A percentile compares a stretch with the other conserved stretches of the same genome.
Conservation (phyloP, 805 yeast genomes). For the Schwanniomyces sp. region DNA sequence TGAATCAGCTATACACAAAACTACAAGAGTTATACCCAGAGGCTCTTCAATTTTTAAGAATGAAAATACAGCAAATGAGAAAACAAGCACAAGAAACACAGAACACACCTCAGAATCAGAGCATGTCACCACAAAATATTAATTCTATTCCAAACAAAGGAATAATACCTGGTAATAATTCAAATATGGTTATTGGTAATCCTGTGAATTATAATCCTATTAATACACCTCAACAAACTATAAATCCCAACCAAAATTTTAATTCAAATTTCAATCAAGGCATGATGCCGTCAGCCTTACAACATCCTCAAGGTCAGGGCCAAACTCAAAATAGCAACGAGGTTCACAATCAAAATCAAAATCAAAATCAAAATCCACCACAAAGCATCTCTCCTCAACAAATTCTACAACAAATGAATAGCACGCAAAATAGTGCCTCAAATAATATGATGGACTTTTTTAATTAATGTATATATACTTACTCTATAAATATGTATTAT, state of each 20-base stretch:
- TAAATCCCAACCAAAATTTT: constrained; percentile 5
- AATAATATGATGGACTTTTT: constrained; percentile 26
- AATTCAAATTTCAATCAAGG: constrained; percentile 2
- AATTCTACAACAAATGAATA: constrained; percentile 30
- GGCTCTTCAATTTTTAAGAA: constrained; percentile 43
- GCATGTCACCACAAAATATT: neutral
- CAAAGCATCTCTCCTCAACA: constrained; percentile 40
- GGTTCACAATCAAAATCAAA: constrained; percentile 3
- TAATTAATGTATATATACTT: constrained; percentile 8
- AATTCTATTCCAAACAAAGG: neutral
- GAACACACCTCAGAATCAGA: neutral
- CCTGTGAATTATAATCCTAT: neutral
- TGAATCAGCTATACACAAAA: constrained; percentile 46
- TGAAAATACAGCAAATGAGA: constrained; percentile 39
- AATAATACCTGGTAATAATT: neutral
- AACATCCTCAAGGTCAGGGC: constrained; percentile 9
- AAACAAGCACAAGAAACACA: constrained; percentile 21
- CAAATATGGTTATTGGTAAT: neutral
- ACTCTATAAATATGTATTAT: neutral
- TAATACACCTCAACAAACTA: neutral
- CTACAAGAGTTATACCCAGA: constrained; percentile 55
- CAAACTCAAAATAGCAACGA: constrained; percentile 12
- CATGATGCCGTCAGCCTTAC: constrained; percentile 1
- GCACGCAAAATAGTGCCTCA: constrained; percentile 7
- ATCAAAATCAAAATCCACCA: constrained; percentile 1